These are phyloP conservation scores for Trypanosoma lewisi DNA, from an alignment of 208 protist genomes.

Conservation along the genomic window DNA sequence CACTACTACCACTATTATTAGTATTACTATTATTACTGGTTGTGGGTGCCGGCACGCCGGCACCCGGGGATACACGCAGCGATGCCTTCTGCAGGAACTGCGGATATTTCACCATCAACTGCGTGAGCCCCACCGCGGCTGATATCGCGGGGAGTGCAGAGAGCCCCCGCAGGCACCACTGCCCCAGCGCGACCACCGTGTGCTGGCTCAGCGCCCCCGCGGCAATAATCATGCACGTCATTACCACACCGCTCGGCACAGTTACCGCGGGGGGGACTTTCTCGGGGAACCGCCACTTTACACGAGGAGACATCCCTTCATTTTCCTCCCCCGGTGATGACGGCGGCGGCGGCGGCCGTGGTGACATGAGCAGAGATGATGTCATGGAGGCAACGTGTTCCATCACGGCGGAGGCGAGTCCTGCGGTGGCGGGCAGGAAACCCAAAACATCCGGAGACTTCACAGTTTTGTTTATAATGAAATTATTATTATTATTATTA, in stretches of 20 bases:
- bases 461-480: too few species aligned
- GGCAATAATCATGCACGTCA: constrained; percentile 26
- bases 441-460: background rate
- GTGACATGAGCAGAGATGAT: background rate
- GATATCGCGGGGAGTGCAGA: background rate
- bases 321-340: background rate
- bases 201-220: constrained; percentile 10
- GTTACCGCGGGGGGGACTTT: constrained; percentile 10
- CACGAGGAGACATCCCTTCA: background rate
- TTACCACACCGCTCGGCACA: constrained; percentile 13
- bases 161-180: constrained; percentile 23
- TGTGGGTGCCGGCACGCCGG: background rate
- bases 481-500: too few species aligned
- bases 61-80: background rate
- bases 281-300: constrained; percentile 24
- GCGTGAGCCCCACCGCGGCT: constrained; percentile 23
- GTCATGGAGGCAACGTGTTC: background rate
- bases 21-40: too few species aligned
- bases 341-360: background rate
- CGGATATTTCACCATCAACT: constrained; percentile 30
- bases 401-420: background rate
- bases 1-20: too few species aligned
- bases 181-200: constrained; percentile 15
- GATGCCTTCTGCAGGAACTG: constrained; percentile 10
- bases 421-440: background rate